phyloP scores from a whole-genome alignment of 129 eudicot species.

The Helianthus tuberosus region DNA sequence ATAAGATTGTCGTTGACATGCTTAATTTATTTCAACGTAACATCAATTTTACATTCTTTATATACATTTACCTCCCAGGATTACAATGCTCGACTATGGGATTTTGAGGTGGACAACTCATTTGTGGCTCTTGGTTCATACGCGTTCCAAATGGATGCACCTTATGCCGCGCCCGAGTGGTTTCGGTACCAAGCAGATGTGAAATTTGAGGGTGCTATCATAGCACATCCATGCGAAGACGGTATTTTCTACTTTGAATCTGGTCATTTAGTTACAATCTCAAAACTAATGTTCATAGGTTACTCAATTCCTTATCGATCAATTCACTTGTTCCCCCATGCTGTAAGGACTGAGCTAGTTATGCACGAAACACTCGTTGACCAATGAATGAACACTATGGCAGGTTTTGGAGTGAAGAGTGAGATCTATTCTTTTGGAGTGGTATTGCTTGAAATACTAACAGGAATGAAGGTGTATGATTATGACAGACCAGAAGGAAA shows the following conservation, averaged over 20 bases:
- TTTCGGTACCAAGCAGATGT: constrained; percentile 27
- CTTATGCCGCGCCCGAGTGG: constrained; percentile 36
- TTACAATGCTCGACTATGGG: constrained; percentile 25
- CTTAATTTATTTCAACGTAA: background rate
- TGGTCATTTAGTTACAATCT: background rate
- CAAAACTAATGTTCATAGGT: background rate
- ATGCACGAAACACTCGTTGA: constrained; percentile 9
- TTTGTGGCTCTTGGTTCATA: background rate
- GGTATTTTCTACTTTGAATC: constrained; percentile 25
- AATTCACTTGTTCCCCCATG: too few species aligned
- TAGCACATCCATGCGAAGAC: background rate
- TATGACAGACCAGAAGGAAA: constrained; percentile 21
- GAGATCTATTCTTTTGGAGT: constrained; percentile 49
- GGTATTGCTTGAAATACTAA: constrained; percentile 37
- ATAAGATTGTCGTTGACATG: background rate
- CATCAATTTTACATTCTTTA: background rate
- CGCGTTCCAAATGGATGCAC: background rate
- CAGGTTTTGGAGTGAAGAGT: constrained; percentile 33
- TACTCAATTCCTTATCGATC: background rate
- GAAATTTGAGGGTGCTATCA: background rate
- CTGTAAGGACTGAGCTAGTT: background rate
- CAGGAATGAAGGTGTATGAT: constrained; percentile 40
- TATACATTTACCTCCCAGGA: constrained; percentile 10
- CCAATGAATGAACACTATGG: background rate
- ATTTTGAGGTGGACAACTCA: constrained; percentile 20